A percentile compares a stretch with the other conserved stretches of the same genome.
Evolutionary conservation across 345 rosid species (phyloP).

Genomic region (Syzygium aqueum): DNA sequence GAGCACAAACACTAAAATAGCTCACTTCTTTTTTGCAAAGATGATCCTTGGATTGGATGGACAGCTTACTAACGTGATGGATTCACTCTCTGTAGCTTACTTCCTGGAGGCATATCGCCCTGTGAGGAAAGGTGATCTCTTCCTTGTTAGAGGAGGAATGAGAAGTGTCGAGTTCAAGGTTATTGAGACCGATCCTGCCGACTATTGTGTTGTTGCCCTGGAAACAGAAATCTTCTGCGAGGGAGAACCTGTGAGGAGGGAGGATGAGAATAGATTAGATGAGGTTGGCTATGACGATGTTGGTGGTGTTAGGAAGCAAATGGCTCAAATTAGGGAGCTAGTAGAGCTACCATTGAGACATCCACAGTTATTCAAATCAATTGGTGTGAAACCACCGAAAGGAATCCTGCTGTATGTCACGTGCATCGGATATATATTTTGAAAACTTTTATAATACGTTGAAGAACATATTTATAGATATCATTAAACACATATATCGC

Average conservation of each 20-base stretch:
- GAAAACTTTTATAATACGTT: too few relatives aligned
- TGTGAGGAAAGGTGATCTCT: constrained; percentile 85
- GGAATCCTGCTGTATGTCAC: constrained; percentile 86
- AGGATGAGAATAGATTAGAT: constrained; percentile 86
- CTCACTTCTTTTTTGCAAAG: neutral
- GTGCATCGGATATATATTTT: too few relatives aligned
- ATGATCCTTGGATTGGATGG: constrained; percentile 5
- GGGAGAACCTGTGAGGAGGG: constrained; percentile 93
- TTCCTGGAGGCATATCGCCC: constrained; percentile 94
- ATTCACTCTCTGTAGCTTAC: constrained; percentile 50
- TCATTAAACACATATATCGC: too few relatives aligned
- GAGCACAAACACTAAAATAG: neutral
- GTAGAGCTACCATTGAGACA: constrained; percentile 96
- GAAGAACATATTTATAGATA: too few relatives aligned
- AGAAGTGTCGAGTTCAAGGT: constrained; percentile 92
- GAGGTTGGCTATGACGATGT: constrained; percentile 97
- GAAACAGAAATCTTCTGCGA: constrained; percentile 97
- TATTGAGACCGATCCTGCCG: constrained; percentile 80
- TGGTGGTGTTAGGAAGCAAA: constrained; percentile 97
- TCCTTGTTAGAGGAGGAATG: constrained; percentile 98
- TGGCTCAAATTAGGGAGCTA: constrained; percentile 94
- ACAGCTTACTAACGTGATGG: neutral
- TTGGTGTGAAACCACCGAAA: constrained; percentile 97
- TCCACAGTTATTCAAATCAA: constrained; percentile 89
- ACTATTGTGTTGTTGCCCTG: constrained; percentile 92